Base-by-base conservation (phyloP, 371 early-diverging fungal genomes). In the Choanephora cucurbitarum region DNA sequence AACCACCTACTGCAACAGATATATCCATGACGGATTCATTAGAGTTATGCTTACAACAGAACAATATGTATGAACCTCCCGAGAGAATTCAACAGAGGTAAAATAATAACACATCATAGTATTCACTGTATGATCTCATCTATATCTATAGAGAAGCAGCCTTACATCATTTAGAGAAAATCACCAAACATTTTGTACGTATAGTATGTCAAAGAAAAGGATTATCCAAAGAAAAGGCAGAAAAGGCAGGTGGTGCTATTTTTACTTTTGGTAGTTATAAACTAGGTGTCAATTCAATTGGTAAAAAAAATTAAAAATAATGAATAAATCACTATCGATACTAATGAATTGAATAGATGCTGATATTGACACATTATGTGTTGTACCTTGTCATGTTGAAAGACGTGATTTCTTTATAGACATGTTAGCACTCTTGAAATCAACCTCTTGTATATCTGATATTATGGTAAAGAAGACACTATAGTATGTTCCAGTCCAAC, bases 291-390 rank as follows among this genome's bases (percentile, higher is more conserved):
- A 93, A 97, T 70, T 86, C 88, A 7, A 74, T 75, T 31, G 88
- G 91, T 68, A 76, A 41, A n/a, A n/a, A n/a, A n/a, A n/a, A n/a
- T n/a, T n/a, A n/a, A n/a, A n/a, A n/a, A n/a, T n/a, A n/a, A n/a
- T n/a, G n/a, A n/a, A n/a, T n/a, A n/a, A n/a, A n/a, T n/a, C n/a
- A n/a, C n/a, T n/a, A n/a, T n/a, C n/a, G n/a, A n/a, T n/a, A n/a
- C n/a, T n/a, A n/a, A n/a, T n/a, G n/a, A n/a, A n/a, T n/a, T n/a
- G n/a, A n/a, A 9, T 52, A 67, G 91, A 86, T 32, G 87, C 91
- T 6, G 97, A 97, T 84, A 93, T 97, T 50, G 97, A 97, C 77
- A 91, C 94, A 0, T 65, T 97, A n/a, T 96, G 96, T 65, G 88
- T 96, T 13, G 90, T 85, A 18, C 96, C 97, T 3, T 77, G 72